Evolutionary conservation across 75 land plant species (phyloP), one percentile per base, ranked within the genome.

Genomic region (Larix kaempferi): DNA sequence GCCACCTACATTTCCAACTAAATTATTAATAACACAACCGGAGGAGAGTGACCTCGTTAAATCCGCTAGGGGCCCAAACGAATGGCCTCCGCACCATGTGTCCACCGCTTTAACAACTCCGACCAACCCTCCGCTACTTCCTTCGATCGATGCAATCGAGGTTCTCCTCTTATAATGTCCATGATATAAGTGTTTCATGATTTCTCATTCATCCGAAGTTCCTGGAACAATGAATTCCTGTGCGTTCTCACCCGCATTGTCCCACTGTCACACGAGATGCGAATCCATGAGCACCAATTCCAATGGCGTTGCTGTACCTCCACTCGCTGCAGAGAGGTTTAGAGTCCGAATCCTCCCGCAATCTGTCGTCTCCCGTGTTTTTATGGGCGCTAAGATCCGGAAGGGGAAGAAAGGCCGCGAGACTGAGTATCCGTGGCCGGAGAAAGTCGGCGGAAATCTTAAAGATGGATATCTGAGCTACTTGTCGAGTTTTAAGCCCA

Each of bases 361-460:
- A 41, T 69, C 73, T 41, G 52, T 41, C 33, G 12, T 69, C 25
- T 41, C 73, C 12, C 49, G 25, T 19, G 35, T 16, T 21, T 65
- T 65, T 65, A 49, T 49, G 54, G 54, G 54, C 54, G 86, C 82
- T 19, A 88, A 82, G 83, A 14, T 88, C 16, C 79, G 79, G 79
- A 88, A 82, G 76, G 85, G 74, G 44, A 86, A 81, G 81, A 88
- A 82, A 76, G 16, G 17, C 21, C 29, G 52, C 16, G 79, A 77
- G 54, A 79, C 76, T 63, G 93, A 93, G 21, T 95, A 95, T 80
- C 95, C 92, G 0, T 91, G 98, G 93, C 91, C 93, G 10, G 76
- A 82, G 76, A 88, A 86, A 5, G 77, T 89, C 16, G 79, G 77
- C 73, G 57, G 76, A 0, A 85, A 84, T 60, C 81, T 74, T 2